Conservation (phyloP, 768 basidiomycete species). For the Pleurotus cornucopiae region DNA sequence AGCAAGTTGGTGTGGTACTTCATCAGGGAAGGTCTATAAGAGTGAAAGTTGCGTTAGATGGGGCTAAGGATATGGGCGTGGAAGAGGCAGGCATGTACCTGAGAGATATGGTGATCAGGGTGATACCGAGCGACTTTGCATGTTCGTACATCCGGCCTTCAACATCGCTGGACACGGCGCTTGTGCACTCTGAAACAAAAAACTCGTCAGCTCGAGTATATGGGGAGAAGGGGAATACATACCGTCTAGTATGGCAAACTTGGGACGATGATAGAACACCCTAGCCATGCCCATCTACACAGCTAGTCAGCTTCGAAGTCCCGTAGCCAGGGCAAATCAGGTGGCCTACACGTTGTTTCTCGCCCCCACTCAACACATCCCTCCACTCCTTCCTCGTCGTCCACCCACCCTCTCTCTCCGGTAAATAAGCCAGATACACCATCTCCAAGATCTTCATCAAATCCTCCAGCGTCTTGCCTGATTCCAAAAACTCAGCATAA, state of each 20-base stretch:
- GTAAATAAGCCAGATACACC: constrained; percentile 82
- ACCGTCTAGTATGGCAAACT: constrained; percentile 86
- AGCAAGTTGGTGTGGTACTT: constrained; percentile 90
- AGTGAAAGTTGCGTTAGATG: neutral
- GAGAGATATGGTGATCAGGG: constrained; percentile 88
- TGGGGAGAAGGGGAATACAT: neutral
- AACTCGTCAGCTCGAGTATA: no score
- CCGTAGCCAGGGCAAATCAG: neutral
- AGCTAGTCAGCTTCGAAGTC: constrained; percentile 6
- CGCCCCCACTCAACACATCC: constrained; percentile 92
- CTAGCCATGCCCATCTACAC: constrained; percentile 83
- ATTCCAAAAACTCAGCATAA: constrained; percentile 63
- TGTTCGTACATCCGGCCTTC: constrained; percentile 96
- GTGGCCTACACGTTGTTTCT: constrained; percentile 79
- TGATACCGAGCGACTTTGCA: constrained; percentile 84
- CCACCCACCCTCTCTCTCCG: constrained; percentile 87
- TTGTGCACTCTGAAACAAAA: constrained; percentile 77
- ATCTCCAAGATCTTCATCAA: constrained; percentile 74
- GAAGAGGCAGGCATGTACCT: constrained; percentile 40
- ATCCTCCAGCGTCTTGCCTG: constrained; percentile 61
- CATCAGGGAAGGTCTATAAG: constrained; percentile 67
- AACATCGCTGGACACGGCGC: constrained; percentile 93
- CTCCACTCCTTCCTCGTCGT: constrained; percentile 91
- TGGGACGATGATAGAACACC: constrained; percentile 85
- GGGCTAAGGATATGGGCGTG: neutral